These are phyloP conservation scores for Blastocystis sp. DNA, from an alignment of 352 stramenopile genomes.

Conservation along the genomic window DNA sequence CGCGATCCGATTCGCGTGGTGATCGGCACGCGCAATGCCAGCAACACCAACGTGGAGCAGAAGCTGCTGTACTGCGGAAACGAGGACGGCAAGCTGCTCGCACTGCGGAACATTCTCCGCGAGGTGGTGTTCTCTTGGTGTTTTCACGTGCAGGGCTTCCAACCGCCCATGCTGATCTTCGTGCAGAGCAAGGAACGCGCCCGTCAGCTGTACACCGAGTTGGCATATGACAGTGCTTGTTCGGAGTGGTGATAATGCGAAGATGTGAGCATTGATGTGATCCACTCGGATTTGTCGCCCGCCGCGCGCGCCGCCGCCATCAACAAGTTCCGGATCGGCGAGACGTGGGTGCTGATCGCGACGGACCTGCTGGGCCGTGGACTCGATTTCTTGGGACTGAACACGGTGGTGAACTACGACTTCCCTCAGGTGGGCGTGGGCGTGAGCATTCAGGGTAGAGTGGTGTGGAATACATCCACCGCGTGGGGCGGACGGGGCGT, in stretches of 20 bases:
- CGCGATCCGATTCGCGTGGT: constrained; percentile 89
- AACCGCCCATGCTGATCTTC: constrained; percentile 94
- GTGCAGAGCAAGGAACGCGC: constrained; percentile 96
- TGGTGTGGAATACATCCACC: constrained; percentile 92
- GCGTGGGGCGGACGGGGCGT: constrained; percentile 90
- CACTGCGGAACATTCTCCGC: constrained; percentile 86
- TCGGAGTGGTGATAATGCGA: neutral
- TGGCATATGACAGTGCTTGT: constrained; percentile 92
- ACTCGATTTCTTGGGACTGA: constrained; percentile 98
- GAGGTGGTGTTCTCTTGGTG: constrained; percentile 73
- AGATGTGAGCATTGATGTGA: constrained; percentile 84
- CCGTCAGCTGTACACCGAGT: constrained; percentile 91
- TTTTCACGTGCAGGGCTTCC: constrained; percentile 78
- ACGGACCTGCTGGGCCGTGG: constrained; percentile 97
- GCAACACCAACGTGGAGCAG: constrained; percentile 83
- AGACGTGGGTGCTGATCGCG: constrained; percentile 95
- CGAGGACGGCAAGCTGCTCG: constrained; percentile 96
- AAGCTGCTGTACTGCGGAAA: constrained; percentile 95
- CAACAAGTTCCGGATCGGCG: constrained; percentile 88
- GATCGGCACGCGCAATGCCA: constrained; percentile 86
- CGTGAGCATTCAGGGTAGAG: constrained; percentile 74
- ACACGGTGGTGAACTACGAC: constrained; percentile 99
- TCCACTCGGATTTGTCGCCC: constrained; percentile 89
- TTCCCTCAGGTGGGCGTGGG: constrained; percentile 78
- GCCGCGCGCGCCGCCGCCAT: constrained; percentile 87